Evolutionary conservation across 2,329 filamentous ascomycete species (phyloP), one percentile per base, ranked within the genome.

Genomic region (Plectosphaerella plurivora): DNA sequence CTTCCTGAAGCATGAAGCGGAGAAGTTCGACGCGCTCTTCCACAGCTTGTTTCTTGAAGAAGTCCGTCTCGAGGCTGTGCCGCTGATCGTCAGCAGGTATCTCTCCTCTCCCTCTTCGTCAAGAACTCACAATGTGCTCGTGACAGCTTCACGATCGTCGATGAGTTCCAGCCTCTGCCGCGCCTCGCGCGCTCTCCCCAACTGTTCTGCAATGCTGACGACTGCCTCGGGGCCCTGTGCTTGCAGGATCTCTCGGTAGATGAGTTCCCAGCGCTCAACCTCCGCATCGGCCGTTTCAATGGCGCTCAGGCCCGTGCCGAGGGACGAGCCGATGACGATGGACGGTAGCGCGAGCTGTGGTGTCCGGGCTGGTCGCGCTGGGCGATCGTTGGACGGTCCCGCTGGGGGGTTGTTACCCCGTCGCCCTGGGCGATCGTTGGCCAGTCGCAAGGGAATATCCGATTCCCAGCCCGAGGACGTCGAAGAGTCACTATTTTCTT

Each of bases 221-320:
- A 66, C 57, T 5, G 3, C 51, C 50, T 22, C 48, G 46, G 52
- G 54, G 16, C 52, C 48, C 14, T 33, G 52, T n/a, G 54, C 36
- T 16, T 60, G 59, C n/a, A 62, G 61, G 44, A 61, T 54, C 35
- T 63, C 46, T 50, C 63, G 53, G 45, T 64, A 55, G 42, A 70
- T 68, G 37, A 57, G 67, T 36, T 61, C 63, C 52, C 68, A 67
- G 46, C 70, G 71, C 46, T 65, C 55, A 7, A 74, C 65, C 42
- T 68, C 65, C 11, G 69, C 64, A 37, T 69, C 59, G 24, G 72
- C 72, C 22, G 64, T 55, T 55, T 73, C 65, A 41, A 71, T 63
- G 9, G 57, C 57, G 36, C 65, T 72, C 45, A 71, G 59, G 33
- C 71, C 67, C 22, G 67, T 65, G 5, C 68, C 68, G 5, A 74